A percentile compares a stretch with the other conserved stretches of the same genome.
Evolutionary conservation across 495 filamentous ascomycete genomes (phyloP).

Genomic region (Xylaria sp.): DNA sequence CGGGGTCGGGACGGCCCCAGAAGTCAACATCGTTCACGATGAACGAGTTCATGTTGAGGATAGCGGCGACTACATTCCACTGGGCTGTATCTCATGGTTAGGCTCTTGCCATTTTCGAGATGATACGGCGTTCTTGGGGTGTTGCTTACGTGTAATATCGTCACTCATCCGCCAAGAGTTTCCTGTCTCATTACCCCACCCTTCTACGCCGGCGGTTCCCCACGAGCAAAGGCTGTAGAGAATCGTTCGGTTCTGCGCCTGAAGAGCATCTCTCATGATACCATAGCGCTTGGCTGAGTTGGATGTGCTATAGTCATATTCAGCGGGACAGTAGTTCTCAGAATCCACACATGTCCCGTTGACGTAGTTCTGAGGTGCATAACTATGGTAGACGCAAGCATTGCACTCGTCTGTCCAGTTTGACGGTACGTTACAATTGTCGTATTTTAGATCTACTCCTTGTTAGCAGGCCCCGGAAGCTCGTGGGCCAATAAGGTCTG

Average conservation of each 20-base stretch:
- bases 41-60: constrained; percentile 61
- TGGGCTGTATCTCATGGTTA: constrained; percentile 27
- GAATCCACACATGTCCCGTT: constrained; percentile 45
- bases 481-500: constrained; percentile 28
- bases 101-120: constrained; percentile 38
- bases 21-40: constrained; percentile 56
- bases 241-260: constrained; percentile 61
- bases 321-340: constrained; percentile 45
- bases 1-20: constrained; percentile 65
- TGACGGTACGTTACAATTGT: constrained; percentile 68
- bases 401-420: constrained; percentile 46
- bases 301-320: constrained; percentile 61
- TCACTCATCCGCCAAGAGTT: constrained; percentile 65
- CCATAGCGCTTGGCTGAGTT: constrained; percentile 61
- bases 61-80: constrained; percentile 47
- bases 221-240: constrained; percentile 72
- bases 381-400: constrained; percentile 35
- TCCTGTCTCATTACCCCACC: constrained; percentile 62
- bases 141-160: constrained; percentile 49
- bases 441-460: constrained; percentile 67
- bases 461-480: not conserved
- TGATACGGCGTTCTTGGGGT: constrained; percentile 19
- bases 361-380: constrained; percentile 32
- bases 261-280: constrained; percentile 67
- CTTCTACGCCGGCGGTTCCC: constrained; percentile 50